Evolutionary conservation across 2,329 filamentous ascomycete genomes (phyloP), one percentile per base, ranked within the genome.

Genomic region (Emmonsia crescens): DNA sequence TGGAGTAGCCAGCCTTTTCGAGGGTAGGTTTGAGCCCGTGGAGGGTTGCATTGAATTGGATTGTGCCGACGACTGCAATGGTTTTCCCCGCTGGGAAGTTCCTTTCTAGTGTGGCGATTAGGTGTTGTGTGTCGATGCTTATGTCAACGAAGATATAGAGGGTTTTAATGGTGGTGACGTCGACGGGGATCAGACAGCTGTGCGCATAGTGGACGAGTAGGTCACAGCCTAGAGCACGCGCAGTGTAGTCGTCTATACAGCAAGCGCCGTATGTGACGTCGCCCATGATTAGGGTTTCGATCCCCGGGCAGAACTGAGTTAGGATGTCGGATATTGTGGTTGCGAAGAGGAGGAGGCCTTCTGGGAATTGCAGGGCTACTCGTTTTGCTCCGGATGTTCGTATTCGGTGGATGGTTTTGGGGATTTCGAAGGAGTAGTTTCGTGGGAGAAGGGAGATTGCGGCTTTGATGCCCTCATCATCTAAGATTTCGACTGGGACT

Each of bases 391-490:
- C 85, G 9, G 88, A 85, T 1, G 87, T 88, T 52, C 90, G 88
- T 74, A 99, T 92, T 56, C 93, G 86, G 76, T 97, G 91, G 69
- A 99, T 95, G 9, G 94, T 99, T 78, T 99, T 99, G 73, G 91
- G 94, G 61, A 99, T 91, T 78, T 99, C 94, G 73, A 99, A 99
- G 69, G 89, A 93, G 82, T 99, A 99, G 79, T 99, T 99, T n/a
- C 85, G 79, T 0, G 94, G 94, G 2, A 99, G 84, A 38, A 99
- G 83, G 5, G 85, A 82, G 62, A 97, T 91, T 3, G 94, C 94
- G 52, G 86, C 88, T 74, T 93, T 93, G 70, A 99, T 89, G 56
- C 88, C 89, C 56, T 86, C 80, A 70, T 99, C 88, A 65, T 96
- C 83, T 24, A 94, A 80, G 65, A 99, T 96, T 65, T 93, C 88